Conservation (phyloP, 495 filamentous ascomycete genomes). For the Friedmanniomyces simplex region DNA sequence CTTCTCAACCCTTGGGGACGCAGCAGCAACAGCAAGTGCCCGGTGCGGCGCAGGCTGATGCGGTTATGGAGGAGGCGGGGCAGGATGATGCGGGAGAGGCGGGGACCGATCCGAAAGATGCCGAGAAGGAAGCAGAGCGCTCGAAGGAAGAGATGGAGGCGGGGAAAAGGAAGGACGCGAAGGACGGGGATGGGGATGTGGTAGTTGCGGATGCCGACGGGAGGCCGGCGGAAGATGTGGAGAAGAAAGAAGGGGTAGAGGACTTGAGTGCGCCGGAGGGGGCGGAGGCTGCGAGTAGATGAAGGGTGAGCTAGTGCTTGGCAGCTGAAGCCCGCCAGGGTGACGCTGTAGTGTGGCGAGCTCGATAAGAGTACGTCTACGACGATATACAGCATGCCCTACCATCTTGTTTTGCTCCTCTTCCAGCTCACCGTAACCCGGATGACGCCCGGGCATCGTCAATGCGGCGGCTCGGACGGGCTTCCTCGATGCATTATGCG, state of each 20-base stretch:
- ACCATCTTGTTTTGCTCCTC: too few species aligned
- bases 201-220: conserved; percentile 11
- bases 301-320: too few species aligned
- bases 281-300: not conserved
- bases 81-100: conserved; percentile 3
- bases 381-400: too few species aligned
- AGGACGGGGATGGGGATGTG: conserved; percentile 13
- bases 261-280: not conserved
- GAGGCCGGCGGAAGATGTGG: not conserved
- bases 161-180: conserved; percentile 1
- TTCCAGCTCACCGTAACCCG: too few species aligned
- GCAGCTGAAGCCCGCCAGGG: too few species aligned
- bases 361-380: too few species aligned
- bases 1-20: too few species aligned
- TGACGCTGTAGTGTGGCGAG: too few species aligned
- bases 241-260: not conserved
- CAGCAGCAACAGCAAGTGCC: too few species aligned
- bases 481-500: too few species aligned
- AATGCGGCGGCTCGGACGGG: too few species aligned
- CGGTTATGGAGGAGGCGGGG: not conserved
- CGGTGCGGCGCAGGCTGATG: not conserved
- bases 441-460: too few species aligned
- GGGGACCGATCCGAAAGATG: conserved; percentile 5
- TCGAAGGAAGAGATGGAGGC: not conserved
- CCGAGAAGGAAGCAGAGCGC: conserved; percentile 7